Conservation (phyloP, 495 filamentous ascomycete species). For the Parathielavia hyrcaniae region DNA sequence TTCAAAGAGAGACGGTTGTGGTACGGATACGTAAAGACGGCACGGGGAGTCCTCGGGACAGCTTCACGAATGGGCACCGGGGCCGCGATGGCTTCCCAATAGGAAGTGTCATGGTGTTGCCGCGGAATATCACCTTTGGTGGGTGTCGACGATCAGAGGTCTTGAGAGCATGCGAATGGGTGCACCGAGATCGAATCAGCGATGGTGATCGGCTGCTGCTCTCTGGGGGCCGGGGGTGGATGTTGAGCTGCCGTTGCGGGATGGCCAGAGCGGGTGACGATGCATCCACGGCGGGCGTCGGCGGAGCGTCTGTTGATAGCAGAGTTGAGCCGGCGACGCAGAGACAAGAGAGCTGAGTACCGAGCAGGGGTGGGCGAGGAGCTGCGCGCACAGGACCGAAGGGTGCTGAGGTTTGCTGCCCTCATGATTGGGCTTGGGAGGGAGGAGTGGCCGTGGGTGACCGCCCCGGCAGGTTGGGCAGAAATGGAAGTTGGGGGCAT, state of each 20-base stretch:
- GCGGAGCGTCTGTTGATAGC: constrained; percentile 2
- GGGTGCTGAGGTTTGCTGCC: constrained; percentile 17
- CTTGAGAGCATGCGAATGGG: constrained; percentile 17
- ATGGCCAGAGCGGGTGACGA: constrained; percentile 7
- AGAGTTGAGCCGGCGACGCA: constrained; percentile 3
- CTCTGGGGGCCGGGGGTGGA: constrained; percentile 12
- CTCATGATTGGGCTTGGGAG: constrained; percentile 26
- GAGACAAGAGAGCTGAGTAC: constrained; percentile 17
- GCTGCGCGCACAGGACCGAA: constrained; percentile 4
- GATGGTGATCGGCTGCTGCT: constrained; percentile 13
- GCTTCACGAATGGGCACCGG: constrained; percentile 14
- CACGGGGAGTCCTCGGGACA: not conserved
- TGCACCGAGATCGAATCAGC: constrained; percentile 32
- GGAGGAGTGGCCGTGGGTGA: constrained; percentile 31
- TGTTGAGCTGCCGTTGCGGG: constrained; percentile 14
- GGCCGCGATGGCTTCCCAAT: constrained; percentile 10
- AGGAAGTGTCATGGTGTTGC: constrained; percentile 4
- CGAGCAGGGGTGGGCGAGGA: constrained; percentile 3
- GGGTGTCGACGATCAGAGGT: not conserved
- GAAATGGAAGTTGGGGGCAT: constrained; percentile 30
- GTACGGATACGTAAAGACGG: constrained; percentile 15
- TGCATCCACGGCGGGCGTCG: constrained; percentile 21
- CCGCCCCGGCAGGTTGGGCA: constrained; percentile 37
- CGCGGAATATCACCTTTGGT: constrained; percentile 7
- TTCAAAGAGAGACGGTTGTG: constrained; percentile 19